Percentiles rank a stretch among this genome's conserved stretches.
Evolutionary conservation across 179 eudicot genomes (phyloP).

Genomic region (Sideroxylon spinosum): DNA sequence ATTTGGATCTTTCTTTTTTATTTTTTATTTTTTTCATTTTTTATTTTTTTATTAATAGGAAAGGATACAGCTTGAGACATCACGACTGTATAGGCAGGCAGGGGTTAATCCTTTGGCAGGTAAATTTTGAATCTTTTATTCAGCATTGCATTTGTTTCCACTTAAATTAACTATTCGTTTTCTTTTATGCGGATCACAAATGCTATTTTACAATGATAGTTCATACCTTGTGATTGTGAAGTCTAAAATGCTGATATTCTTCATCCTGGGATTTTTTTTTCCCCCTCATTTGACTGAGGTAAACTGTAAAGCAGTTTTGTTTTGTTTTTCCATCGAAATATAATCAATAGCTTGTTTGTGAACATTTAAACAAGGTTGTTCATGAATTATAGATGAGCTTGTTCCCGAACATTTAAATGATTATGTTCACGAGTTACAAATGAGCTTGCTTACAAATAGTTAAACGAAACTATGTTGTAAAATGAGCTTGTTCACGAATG

Average conservation of each 20-base stretch:
- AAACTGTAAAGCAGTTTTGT: not conserved
- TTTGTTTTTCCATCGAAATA: not conserved
- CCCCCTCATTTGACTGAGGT: not conserved
- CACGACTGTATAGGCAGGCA: slow-evolving; percentile 88
- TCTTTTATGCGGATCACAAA: slow-evolving; percentile 3
- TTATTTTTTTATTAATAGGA: slow-evolving; percentile 50
- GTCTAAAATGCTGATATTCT: slow-evolving; percentile 7
- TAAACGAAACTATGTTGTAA: too few species aligned
- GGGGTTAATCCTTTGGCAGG: slow-evolving; percentile 99
- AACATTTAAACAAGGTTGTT: too few species aligned
- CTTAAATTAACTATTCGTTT: not conserved
- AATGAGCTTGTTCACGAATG: too few species aligned
- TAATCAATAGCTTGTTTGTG: not conserved
- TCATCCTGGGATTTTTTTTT: not conserved
- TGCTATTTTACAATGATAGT: not conserved
- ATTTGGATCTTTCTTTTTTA: slow-evolving; percentile 8
- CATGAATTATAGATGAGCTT: too few species aligned
- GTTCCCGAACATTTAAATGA: too few species aligned
- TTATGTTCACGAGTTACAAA: too few species aligned
- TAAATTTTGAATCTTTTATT: slow-evolving; percentile 23
- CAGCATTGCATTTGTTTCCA: slow-evolving; percentile 2
- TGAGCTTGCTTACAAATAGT: too few species aligned
- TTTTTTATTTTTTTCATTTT: too few species aligned
- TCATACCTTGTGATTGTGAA: not conserved
- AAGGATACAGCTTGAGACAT: slow-evolving; percentile 95